Evolutionary conservation across 2,329 filamentous ascomycete species (phyloP).

Genomic region (Scytalidium sp.): DNA sequence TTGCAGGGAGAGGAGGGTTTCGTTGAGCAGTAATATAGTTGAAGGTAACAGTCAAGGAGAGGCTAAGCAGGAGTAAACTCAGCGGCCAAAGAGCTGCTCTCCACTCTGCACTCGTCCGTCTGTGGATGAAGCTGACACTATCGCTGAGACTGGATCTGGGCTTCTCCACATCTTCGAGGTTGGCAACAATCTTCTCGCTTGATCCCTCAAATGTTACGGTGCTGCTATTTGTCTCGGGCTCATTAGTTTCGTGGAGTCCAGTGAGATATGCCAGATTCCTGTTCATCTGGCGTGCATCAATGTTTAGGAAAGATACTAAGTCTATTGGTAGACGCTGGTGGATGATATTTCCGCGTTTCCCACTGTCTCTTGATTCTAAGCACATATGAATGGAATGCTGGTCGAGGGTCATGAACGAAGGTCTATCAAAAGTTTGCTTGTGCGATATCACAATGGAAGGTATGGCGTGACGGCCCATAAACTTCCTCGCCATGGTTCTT

Average conservation of each 20-base stretch:
- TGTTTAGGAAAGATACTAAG: slow-evolving; percentile 44
- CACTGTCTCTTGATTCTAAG: slow-evolving; percentile 38
- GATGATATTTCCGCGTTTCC: slow-evolving; percentile 29
- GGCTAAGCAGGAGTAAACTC: slow-evolving; percentile 20
- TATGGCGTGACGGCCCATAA: slow-evolving; percentile 44
- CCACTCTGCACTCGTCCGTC: slow-evolving; percentile 16
- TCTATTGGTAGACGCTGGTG: slow-evolving; percentile 46
- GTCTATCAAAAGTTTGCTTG: slow-evolving; percentile 34
- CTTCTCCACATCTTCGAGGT: slow-evolving; percentile 18
- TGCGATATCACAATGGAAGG: slow-evolving; percentile 48
- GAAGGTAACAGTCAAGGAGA: slow-evolving; percentile 17
- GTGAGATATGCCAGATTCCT: slow-evolving; percentile 49
- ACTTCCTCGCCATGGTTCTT: slow-evolving; percentile 40
- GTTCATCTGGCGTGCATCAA: slow-evolving; percentile 52
- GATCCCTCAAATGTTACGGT: neutral
- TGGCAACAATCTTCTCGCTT: slow-evolving; percentile 7
- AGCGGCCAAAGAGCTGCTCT: slow-evolving; percentile 20
- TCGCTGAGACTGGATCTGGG: slow-evolving; percentile 12
- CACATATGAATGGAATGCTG: slow-evolving; percentile 44
- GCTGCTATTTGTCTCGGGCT: neutral
- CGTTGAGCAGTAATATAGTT: slow-evolving; percentile 10
- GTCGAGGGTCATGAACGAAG: slow-evolving; percentile 33
- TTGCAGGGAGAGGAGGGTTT: slow-evolving; percentile 19
- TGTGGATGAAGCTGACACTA: slow-evolving; percentile 14
- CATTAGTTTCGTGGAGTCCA: slow-evolving; percentile 23